phyloP scores from a whole-genome alignment of 495 filamentous ascomycete genomes.

The Physcia stellaris region DNA sequence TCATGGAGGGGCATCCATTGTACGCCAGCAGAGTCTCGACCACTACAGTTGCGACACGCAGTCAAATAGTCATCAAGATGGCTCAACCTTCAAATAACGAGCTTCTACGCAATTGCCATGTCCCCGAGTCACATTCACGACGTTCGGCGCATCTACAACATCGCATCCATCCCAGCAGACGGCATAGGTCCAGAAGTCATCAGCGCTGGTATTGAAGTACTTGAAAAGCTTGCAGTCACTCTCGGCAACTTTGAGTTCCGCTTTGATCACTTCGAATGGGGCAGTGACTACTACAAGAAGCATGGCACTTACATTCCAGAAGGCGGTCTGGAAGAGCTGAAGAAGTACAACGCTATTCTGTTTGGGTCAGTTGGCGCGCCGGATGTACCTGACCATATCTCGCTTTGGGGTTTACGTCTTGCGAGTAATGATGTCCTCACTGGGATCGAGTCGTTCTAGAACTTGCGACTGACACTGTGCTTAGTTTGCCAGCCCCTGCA shows the following conservation, averaged over 20 bases:
- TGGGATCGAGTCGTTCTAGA: too few species aligned
- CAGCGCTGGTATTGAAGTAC: slow-evolving; percentile 36
- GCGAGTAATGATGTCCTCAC: too few species aligned
- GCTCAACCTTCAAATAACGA: too few species aligned
- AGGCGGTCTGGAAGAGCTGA: slow-evolving; percentile 34
- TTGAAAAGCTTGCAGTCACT: slow-evolving; percentile 29
- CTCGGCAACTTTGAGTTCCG: slow-evolving; percentile 27
- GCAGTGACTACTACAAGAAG: slow-evolving; percentile 37
- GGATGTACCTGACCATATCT: slow-evolving; percentile 43
- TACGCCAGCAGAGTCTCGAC: too few species aligned
- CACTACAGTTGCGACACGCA: too few species aligned
- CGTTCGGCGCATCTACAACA: slow-evolving; percentile 19
- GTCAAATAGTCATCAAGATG: too few species aligned
- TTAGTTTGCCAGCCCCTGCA: slow-evolving; percentile 41
- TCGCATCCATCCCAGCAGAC: slow-evolving; percentile 40
- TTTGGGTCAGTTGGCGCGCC: slow-evolving; percentile 43
- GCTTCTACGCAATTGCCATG: too few species aligned
- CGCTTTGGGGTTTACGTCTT: slow-evolving; percentile 40
- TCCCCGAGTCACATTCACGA: neutral
- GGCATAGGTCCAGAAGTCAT: slow-evolving; percentile 43
- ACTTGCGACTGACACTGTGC: too few species aligned
- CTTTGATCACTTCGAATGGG: slow-evolving; percentile 38
- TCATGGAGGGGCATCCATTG: too few species aligned
- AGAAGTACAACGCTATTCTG: slow-evolving; percentile 40
- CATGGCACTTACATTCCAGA: slow-evolving; percentile 41